Conservation (phyloP, 129 eudicot genomes). For the Flaveria robusta region DNA sequence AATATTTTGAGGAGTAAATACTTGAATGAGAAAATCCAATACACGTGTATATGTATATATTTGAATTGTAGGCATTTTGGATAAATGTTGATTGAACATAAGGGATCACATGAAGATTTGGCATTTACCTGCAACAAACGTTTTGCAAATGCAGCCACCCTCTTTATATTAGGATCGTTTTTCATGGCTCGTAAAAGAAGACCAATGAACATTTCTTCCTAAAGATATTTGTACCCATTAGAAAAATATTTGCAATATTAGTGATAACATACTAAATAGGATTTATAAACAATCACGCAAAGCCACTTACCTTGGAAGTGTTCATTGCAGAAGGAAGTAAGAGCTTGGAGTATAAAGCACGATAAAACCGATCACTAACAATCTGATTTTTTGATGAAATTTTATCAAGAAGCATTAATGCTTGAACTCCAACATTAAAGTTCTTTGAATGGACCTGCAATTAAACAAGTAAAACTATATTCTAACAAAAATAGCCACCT, state of each 20-base stretch:
- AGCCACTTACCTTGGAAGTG: constrained; percentile 69
- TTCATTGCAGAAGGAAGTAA: constrained; percentile 92
- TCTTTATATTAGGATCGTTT: constrained; percentile 77
- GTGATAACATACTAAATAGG: background rate
- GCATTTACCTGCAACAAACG: constrained; percentile 84
- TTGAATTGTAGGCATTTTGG: background rate
- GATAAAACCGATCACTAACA: constrained; percentile 94
- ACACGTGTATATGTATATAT: background rate
- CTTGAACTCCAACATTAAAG: constrained; percentile 96
- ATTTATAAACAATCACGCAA: constrained; percentile 16
- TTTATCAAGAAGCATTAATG: constrained; percentile 87
- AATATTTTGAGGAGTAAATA: constrained; percentile 13
- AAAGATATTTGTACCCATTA: constrained; percentile 26
- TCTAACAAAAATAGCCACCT: background rate
- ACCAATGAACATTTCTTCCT: constrained; percentile 95
- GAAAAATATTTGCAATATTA: background rate
- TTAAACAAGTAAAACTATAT: constrained; percentile 22
- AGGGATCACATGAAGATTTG: constrained; percentile 3
- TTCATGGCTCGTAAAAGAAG: constrained; percentile 86
- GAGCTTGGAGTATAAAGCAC: constrained; percentile 92
- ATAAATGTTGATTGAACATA: background rate
- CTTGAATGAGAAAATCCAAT: constrained; percentile 16
- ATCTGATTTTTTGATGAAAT: constrained; percentile 91
- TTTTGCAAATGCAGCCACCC: constrained; percentile 92
- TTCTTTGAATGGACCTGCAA: constrained; percentile 92